phyloP scores from a whole-genome alignment of 495 filamentous ascomycete genomes.

The Thozetella sp. region DNA sequence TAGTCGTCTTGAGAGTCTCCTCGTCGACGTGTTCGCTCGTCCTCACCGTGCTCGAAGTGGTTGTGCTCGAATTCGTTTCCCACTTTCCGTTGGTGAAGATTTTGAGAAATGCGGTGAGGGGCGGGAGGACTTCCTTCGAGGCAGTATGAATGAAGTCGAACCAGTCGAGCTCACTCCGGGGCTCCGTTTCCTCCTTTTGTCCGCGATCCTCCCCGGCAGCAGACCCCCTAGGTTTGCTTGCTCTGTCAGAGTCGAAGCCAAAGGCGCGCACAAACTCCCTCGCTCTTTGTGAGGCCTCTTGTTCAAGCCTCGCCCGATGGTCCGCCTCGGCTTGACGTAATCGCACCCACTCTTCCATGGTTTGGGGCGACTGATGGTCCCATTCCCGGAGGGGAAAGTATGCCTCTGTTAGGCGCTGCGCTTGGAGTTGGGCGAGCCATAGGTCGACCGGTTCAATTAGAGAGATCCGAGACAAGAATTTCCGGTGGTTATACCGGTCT shows the following conservation, averaged over 20 bases:
- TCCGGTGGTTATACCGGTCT: constrained; percentile 1
- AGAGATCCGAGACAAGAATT: constrained; percentile 4
- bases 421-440: constrained; percentile 5
- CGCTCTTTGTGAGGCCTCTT: not conserved
- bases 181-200: not conserved
- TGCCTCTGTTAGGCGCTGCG: not conserved
- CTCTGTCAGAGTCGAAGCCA: not conserved
- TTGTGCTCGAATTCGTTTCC: not conserved
- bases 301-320: not conserved
- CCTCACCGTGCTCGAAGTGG: not conserved
- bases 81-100: not conserved
- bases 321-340: not conserved
- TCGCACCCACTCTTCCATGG: not conserved
- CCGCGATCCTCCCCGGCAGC: not conserved
- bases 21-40: not conserved
- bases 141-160: not conserved
- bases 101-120: constrained; percentile 1
- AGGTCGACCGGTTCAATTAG: constrained; percentile 7
- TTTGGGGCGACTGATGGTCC: not conserved
- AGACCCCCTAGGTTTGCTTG: not conserved
- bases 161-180: not conserved
- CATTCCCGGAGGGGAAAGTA: not conserved
- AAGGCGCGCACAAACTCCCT: not conserved
- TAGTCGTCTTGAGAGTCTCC: not conserved
- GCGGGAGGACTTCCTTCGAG: not conserved